phyloP scores from a whole-genome alignment of 2,329 filamentous ascomycete species.

The Cercospora sesami region DNA sequence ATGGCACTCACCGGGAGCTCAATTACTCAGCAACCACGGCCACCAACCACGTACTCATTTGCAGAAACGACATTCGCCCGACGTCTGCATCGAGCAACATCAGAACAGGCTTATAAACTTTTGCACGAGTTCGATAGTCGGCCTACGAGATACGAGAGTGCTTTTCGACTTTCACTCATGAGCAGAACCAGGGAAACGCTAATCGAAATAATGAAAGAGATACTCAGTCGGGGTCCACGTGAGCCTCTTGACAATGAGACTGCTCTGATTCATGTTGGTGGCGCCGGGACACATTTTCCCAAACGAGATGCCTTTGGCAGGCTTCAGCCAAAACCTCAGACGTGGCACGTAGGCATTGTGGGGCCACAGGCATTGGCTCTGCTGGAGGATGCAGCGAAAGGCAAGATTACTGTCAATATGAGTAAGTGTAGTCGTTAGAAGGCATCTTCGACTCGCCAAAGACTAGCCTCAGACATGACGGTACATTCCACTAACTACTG shows the following conservation, averaged over 20 bases:
- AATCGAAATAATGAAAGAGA: conserved; percentile 40
- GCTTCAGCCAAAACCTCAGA: conserved; percentile 48
- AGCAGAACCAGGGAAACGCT: conserved; percentile 25
- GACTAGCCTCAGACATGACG: no score
- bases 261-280: conserved; percentile 67
- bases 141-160: conserved; percentile 28
- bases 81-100: conserved; percentile 60
- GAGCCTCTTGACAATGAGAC: conserved; percentile 60
- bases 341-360: conserved; percentile 35
- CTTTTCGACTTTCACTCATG: conserved; percentile 33
- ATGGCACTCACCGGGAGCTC: conserved; percentile 19
- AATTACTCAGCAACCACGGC: conserved; percentile 10
- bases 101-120: conserved; percentile 23
- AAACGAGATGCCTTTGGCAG: conserved; percentile 53
- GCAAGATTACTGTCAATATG: conserved; percentile 35
- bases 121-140: conserved; percentile 44
- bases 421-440: neutral
- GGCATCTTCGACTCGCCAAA: no score
- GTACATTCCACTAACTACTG: no score
- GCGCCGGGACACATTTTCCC: conserved; percentile 65
- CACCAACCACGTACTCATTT: conserved; percentile 58
- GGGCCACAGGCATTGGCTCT: conserved; percentile 34
- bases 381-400: conserved; percentile 30
- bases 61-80: conserved; percentile 69
- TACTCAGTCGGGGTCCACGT: conserved; percentile 42